phyloP scores from a whole-genome alignment of 805 yeast genomes.

The Lipomyces orientalis region DNA sequence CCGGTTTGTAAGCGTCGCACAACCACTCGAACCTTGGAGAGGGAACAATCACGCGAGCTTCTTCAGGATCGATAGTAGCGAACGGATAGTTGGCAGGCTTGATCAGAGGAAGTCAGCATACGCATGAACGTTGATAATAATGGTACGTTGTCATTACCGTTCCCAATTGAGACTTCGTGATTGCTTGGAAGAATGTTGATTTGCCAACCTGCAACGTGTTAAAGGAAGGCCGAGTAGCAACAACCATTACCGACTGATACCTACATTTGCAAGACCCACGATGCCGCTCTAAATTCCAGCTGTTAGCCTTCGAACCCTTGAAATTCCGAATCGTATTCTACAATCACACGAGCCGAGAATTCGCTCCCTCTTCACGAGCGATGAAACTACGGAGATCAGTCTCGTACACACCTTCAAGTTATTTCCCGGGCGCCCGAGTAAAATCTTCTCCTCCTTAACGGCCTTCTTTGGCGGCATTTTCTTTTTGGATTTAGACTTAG shows the following conservation, averaged over 20 bases:
- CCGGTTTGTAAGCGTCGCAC: conserved; percentile 74
- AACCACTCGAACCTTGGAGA: conserved; percentile 84
- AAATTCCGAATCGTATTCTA: not conserved
- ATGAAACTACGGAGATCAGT: not conserved
- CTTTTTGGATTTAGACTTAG: conserved; percentile 31
- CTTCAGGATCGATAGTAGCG: conserved; percentile 98
- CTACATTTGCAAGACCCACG: conserved; percentile 82
- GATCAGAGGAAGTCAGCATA: not conserved
- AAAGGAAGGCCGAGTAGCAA: not conserved
- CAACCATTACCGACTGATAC: not conserved
- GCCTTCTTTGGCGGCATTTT: conserved; percentile 79
- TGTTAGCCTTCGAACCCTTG: not conserved
- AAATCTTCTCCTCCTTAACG: conserved; percentile 71
- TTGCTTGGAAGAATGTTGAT: conserved; percentile 96
- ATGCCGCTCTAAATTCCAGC: conserved; percentile 64
- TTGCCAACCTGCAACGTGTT: conserved; percentile 68
- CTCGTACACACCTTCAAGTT: conserved; percentile 55
- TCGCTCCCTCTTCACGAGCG: not conserved
- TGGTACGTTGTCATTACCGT: conserved; percentile 45
- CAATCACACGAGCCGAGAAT: not conserved
- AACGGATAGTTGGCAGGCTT: conserved; percentile 96
- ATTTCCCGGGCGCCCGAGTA: conserved; percentile 84
- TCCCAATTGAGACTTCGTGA: conserved; percentile 90
- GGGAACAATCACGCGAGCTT: conserved; percentile 94
- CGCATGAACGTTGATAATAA: not conserved